Evolutionary conservation across 805 yeast species (phyloP).

Genomic region (Spathaspora hagerdaliae): DNA sequence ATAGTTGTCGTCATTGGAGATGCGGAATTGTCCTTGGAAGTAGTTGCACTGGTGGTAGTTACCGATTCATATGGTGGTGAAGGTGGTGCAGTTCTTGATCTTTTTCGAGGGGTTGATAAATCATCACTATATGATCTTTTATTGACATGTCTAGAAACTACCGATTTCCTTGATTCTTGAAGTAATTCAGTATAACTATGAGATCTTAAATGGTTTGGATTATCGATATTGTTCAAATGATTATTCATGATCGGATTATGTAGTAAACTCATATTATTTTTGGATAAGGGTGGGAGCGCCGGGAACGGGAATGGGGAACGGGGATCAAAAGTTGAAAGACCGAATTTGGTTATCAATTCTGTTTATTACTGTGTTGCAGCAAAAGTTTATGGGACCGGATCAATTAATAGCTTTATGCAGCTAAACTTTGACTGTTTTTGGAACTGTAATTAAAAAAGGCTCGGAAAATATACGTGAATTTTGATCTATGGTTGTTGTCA

Average conservation of each 20-base stretch:
- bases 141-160: not conserved
- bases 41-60: conserved; percentile 4
- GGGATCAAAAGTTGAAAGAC: no score
- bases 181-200: conserved; percentile 33
- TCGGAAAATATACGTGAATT: no score
- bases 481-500: no score
- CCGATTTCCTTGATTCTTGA: conserved; percentile 1
- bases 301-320: no score
- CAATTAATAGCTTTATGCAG: no score
- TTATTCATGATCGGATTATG: conserved; percentile 27
- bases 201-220: conserved; percentile 26
- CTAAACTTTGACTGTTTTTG: no score
- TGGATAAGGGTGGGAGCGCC: no score
- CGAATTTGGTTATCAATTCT: no score
- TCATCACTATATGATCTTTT: conserved; percentile 11
- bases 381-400: no score
- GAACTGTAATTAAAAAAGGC: no score
- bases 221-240: conserved; percentile 21
- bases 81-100: conserved; percentile 47
- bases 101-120: conserved; percentile 16
- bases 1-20: not conserved
- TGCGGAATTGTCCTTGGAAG: conserved; percentile 7
- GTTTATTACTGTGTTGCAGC: no score
- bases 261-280: conserved; percentile 25
- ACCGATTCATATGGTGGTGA: conserved; percentile 22